These are phyloP conservation scores for Termitomyces eurrhizus DNA, from an alignment of 768 basidiomycete species.

Conservation along the genomic window DNA sequence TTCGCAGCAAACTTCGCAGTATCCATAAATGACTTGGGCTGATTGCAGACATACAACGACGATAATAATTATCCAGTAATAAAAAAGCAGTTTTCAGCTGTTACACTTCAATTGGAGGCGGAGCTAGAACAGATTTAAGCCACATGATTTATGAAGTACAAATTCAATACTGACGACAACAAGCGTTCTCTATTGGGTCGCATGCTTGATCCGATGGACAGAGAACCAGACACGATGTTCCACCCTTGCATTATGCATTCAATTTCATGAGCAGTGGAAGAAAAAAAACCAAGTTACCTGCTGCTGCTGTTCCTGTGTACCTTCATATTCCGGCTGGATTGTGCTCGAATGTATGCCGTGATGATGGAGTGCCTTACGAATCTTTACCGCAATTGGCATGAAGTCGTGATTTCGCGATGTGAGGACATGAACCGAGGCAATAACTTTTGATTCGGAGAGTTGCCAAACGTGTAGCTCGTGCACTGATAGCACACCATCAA, in stretches of 20 bases:
- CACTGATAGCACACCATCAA: constrained; percentile 82
- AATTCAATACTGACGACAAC: constrained; percentile 63
- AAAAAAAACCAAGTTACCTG: constrained; percentile 32
- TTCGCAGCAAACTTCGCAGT: constrained; percentile 75
- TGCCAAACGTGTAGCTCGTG: constrained; percentile 99
- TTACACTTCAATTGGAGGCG: constrained; percentile 39
- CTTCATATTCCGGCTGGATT: constrained; percentile 84
- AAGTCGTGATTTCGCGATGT: constrained; percentile 81
- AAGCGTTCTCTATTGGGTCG: constrained; percentile 65
- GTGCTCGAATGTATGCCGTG: constrained; percentile 95
- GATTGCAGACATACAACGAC: constrained; percentile 14
- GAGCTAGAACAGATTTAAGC: constrained; percentile 31
- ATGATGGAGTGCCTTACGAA: constrained; percentile 80
- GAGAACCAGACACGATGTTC: constrained; percentile 62
- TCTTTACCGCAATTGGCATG: constrained; percentile 83
- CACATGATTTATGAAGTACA: constrained; percentile 1
- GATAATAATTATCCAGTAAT: constrained; percentile 9
- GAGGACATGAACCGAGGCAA: constrained; percentile 94
- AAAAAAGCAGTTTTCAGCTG: constrained; percentile 5
- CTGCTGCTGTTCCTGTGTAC: constrained; percentile 45
- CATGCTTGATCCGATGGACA: constrained; percentile 71
- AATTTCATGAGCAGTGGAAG: not conserved
- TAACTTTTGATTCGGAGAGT: constrained; percentile 89
- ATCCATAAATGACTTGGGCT: constrained; percentile 43
- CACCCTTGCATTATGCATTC: constrained; percentile 25